Percentiles rank a stretch among this genome's conserved stretches.
These are phyloP conservation scores for Colletotrichum spinosum DNA, from an alignment of 2,329 filamentous ascomycete species.

Conservation along the genomic window DNA sequence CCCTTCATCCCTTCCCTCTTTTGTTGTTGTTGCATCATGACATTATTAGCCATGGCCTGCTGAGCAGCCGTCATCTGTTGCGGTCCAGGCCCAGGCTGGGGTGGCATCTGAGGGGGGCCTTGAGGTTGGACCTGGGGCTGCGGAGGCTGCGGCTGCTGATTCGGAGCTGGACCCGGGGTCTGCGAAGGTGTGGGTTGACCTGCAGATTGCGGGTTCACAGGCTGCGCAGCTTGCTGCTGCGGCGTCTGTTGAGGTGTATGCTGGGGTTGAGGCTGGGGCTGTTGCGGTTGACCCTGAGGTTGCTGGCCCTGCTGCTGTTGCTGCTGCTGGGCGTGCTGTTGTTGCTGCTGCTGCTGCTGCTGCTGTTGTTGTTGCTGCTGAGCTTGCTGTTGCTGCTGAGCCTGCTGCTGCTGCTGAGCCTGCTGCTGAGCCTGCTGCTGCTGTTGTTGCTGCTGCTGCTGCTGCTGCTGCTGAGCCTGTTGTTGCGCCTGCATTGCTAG, in stretches of 20 bases:
- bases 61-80: slow-evolving; percentile 41
- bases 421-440: slow-evolving; percentile 48
- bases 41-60: slow-evolving; percentile 49
- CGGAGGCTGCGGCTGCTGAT: slow-evolving; percentile 43
- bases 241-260: slow-evolving; percentile 41
- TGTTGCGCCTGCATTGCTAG: slow-evolving; percentile 48
- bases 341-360: slow-evolving; percentile 50
- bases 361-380: slow-evolving; percentile 48
- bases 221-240: slow-evolving; percentile 38
- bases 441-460: slow-evolving; percentile 53
- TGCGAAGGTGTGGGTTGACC: slow-evolving; percentile 39
- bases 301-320: slow-evolving; percentile 45
- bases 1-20: slow-evolving; percentile 65
- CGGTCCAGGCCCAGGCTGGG: slow-evolving; percentile 47
- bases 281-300: slow-evolving; percentile 46
- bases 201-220: slow-evolving; percentile 37
- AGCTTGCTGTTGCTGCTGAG: slow-evolving; percentile 52
- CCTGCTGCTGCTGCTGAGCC: slow-evolving; percentile 48
- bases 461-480: slow-evolving; percentile 45
- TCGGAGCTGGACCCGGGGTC: slow-evolving; percentile 37
- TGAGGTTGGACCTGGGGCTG: slow-evolving; percentile 44
- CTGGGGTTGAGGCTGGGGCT: slow-evolving; percentile 50
- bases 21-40: slow-evolving; percentile 45
- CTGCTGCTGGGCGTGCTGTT: slow-evolving; percentile 49
- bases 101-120: slow-evolving; percentile 48